Evolutionary conservation across 2,329 filamentous ascomycete species (phyloP).

Genomic region (Thelonectria discophora): DNA sequence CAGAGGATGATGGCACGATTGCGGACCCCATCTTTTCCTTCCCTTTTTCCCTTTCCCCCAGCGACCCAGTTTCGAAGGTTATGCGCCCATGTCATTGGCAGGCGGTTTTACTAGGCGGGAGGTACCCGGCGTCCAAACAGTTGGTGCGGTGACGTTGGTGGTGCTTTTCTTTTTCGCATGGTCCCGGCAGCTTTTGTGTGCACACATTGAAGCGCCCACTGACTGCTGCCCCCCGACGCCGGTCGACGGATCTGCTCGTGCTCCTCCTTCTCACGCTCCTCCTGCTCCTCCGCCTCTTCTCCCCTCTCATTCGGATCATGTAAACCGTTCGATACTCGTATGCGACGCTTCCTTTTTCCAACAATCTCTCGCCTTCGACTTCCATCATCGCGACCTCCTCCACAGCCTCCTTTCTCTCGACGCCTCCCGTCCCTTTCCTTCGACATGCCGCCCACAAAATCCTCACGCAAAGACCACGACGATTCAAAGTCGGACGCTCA

Average conservation of each 20-base stretch:
- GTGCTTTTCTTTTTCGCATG: not conserved
- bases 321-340: constrained; percentile 22
- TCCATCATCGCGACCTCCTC: not conserved
- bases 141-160: constrained; percentile 34
- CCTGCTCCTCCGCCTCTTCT: constrained; percentile 31
- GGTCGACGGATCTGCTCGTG: constrained; percentile 25
- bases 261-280: not conserved
- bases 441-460: constrained; percentile 58
- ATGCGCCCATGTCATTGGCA: not conserved
- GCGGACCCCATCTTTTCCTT: constrained; percentile 6
- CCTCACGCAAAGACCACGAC: constrained; percentile 54
- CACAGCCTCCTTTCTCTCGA: not conserved
- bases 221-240: constrained; percentile 36
- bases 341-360: constrained; percentile 1
- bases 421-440: constrained; percentile 6
- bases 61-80: not conserved
- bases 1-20: constrained; percentile 9
- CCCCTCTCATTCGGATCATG: constrained; percentile 35
- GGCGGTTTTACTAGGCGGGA: not conserved
- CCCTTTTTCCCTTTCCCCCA: not conserved
- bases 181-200: constrained; percentile 16
- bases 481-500: constrained; percentile 55
- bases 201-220: constrained; percentile 27
- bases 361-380: constrained; percentile 9
- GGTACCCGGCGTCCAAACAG: constrained; percentile 2